phyloP scores from a whole-genome alignment of 1,284 basidiomycete species.

The Fomes fomentarius region DNA sequence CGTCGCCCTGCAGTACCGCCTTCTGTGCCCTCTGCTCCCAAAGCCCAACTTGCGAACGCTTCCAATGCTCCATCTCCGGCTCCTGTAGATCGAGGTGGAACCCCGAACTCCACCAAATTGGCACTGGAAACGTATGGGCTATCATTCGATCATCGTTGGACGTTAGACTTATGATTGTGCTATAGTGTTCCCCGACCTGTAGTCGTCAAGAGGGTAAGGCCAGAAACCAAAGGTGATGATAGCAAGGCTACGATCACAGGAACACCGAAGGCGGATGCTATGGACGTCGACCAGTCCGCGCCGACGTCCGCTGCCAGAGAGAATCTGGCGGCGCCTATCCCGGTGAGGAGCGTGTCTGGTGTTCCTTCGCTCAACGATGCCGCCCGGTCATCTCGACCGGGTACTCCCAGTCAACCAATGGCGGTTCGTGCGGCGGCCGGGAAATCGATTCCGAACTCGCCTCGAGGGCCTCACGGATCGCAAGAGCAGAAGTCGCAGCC shows the following conservation, averaged over 20 bases:
- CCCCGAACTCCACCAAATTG: slow-evolving; percentile 49
- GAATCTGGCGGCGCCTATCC: neutral
- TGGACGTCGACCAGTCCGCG: slow-evolving; percentile 42
- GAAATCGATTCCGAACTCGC: slow-evolving; percentile 47
- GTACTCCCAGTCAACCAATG: slow-evolving; percentile 28
- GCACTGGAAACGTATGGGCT: slow-evolving; percentile 64
- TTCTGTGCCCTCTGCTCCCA: slow-evolving; percentile 58
- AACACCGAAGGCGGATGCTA: slow-evolving; percentile 33
- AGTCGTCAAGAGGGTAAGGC: slow-evolving; percentile 71
- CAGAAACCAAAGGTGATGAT: slow-evolving; percentile 40
- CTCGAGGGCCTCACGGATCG: slow-evolving; percentile 32
- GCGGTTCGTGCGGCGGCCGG: slow-evolving; percentile 25
- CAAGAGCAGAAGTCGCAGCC: slow-evolving; percentile 38
- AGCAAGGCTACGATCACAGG: slow-evolving; percentile 30
- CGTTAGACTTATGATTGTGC: neutral
- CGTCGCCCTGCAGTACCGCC: slow-evolving; percentile 39
- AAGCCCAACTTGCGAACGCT: slow-evolving; percentile 43
- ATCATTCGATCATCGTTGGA: too few relatives aligned
- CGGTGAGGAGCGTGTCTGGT: slow-evolving; percentile 5
- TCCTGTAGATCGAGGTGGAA: slow-evolving; percentile 15
- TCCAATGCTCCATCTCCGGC: slow-evolving; percentile 27
- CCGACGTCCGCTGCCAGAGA: slow-evolving; percentile 1
- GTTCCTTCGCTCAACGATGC: slow-evolving; percentile 16
- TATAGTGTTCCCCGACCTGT: slow-evolving; percentile 73
- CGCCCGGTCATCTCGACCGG: slow-evolving; percentile 29